phyloP scores from a whole-genome alignment of 495 filamentous ascomycete species.

The Pseudotulostoma volvatum region DNA sequence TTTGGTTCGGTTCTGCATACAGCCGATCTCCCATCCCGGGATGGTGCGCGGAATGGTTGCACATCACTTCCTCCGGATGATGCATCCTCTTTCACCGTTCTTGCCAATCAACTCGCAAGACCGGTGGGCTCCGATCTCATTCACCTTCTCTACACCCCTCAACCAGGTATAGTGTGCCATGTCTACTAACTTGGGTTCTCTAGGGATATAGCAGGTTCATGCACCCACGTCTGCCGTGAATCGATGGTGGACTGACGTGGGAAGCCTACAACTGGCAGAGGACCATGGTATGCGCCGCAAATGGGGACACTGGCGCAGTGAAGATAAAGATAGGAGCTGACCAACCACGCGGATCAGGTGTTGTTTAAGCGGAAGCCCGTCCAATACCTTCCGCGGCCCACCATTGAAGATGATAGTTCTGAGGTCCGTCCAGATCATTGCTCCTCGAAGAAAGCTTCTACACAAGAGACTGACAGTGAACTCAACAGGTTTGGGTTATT shows the following conservation, averaged over 20 bases:
- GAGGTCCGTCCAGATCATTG: constrained; percentile 39
- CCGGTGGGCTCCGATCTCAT: too few species aligned
- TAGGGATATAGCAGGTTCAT: too few species aligned
- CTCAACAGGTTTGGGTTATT: constrained; percentile 72
- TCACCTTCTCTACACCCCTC: too few species aligned
- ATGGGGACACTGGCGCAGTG: neutral
- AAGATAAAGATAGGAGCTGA: constrained; percentile 10
- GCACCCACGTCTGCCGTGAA: constrained; percentile 6
- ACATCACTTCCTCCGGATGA: too few species aligned
- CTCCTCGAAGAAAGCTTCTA: neutral
- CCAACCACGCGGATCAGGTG: constrained; percentile 38
- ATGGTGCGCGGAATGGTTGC: too few species aligned
- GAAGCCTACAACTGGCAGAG: constrained; percentile 7
- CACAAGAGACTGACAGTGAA: neutral
- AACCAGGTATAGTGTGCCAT: constrained; percentile 1
- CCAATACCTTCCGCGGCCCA: constrained; percentile 55
- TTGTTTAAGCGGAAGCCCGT: constrained; percentile 94
- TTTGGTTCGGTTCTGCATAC: too few species aligned
- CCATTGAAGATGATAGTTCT: constrained; percentile 60
- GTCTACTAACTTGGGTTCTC: too few species aligned
- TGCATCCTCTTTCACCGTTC: too few species aligned
- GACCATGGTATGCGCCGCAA: constrained; percentile 22
- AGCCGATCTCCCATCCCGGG: too few species aligned
- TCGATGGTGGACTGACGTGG: constrained; percentile 20
- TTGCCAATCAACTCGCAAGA: too few species aligned